A percentile compares a stretch with the other conserved stretches of the same genome.
Evolutionary conservation across 1,284 basidiomycete genomes (phyloP).

Genomic region (Cerrena zonata): DNA sequence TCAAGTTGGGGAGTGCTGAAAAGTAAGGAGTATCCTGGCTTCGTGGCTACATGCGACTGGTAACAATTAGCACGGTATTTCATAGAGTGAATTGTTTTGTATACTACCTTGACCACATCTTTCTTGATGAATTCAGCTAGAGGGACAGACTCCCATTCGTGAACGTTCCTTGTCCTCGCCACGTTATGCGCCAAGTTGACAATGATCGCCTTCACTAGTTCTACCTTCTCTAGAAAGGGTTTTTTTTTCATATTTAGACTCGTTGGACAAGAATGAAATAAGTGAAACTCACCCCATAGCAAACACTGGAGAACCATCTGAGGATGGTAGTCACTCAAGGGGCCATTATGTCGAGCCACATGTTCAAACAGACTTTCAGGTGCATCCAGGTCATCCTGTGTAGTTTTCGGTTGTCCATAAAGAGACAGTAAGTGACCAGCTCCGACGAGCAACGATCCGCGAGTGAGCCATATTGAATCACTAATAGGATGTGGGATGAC

Average conservation of each 20-base stretch:
- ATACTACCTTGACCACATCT: constrained; percentile 21
- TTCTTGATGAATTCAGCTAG: constrained; percentile 50
- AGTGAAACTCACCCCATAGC: constrained; percentile 66
- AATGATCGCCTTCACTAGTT: constrained; percentile 78
- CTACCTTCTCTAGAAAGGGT: constrained; percentile 60
- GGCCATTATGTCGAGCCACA: constrained; percentile 77
- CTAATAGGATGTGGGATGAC: constrained; percentile 72
- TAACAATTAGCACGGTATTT: constrained; percentile 6
- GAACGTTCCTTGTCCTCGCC: constrained; percentile 26
- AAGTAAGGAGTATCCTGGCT: constrained; percentile 39
- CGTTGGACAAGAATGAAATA: not conserved
- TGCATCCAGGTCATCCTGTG: constrained; percentile 18
- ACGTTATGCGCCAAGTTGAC: constrained; percentile 52
- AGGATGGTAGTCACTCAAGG: constrained; percentile 83
- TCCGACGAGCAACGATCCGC: constrained; percentile 71
- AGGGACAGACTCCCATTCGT: constrained; percentile 43
- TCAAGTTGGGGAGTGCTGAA: constrained; percentile 35
- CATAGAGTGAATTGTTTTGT: constrained; percentile 6
- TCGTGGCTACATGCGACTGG: constrained; percentile 18
- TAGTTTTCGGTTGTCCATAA: constrained; percentile 42
- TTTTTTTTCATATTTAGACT: not conserved
- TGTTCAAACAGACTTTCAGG: constrained; percentile 64
- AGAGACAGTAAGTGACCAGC: constrained; percentile 76
- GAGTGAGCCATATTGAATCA: constrained; percentile 83
- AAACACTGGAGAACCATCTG: constrained; percentile 88